Evolutionary conservation across 495 filamentous ascomycete genomes (phyloP).

Genomic region (Penicillium robsamsonii): DNA sequence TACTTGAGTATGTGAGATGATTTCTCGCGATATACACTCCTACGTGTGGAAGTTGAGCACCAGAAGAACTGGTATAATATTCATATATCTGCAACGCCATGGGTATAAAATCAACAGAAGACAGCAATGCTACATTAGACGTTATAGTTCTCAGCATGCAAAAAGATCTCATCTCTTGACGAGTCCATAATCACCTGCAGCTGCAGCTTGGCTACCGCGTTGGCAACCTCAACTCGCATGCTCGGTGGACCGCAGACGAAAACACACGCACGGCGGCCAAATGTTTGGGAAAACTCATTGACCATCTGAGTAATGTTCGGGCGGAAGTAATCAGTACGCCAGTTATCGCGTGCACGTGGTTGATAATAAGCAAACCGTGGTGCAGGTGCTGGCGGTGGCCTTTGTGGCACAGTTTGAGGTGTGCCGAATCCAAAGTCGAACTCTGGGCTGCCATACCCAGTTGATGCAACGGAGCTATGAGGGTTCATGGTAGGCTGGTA

Average conservation of each 20-base stretch:
- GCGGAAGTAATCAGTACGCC: conserved; percentile 90
- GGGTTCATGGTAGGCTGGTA: conserved; percentile 16
- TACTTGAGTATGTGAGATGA: background rate
- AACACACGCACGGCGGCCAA: conserved; percentile 82
- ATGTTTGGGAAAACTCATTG: conserved; percentile 70
- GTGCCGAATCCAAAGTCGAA: conserved; percentile 37
- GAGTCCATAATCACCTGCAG: conserved; percentile 74
- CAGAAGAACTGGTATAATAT: background rate
- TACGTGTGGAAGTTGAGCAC: background rate
- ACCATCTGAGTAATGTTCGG: conserved; percentile 85
- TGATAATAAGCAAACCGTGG: conserved; percentile 79
- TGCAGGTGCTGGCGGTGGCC: conserved; percentile 57
- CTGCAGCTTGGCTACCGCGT: conserved; percentile 79
- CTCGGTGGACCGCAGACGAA: conserved; percentile 88
- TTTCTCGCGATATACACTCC: background rate
- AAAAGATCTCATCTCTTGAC: conserved; percentile 81
- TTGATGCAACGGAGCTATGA: conserved; percentile 6
- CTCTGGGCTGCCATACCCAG: conserved; percentile 5
- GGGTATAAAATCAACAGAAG: conserved; percentile 24
- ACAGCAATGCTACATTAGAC: conserved; percentile 45
- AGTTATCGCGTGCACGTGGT: conserved; percentile 71
- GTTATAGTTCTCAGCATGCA: conserved; percentile 95
- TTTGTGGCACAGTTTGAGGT: conserved; percentile 16
- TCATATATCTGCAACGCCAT: conserved; percentile 2
- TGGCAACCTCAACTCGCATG: conserved; percentile 85